phyloP scores from a whole-genome alignment of 2,329 filamentous ascomycete genomes.

The Colletotrichum australisinense region DNA sequence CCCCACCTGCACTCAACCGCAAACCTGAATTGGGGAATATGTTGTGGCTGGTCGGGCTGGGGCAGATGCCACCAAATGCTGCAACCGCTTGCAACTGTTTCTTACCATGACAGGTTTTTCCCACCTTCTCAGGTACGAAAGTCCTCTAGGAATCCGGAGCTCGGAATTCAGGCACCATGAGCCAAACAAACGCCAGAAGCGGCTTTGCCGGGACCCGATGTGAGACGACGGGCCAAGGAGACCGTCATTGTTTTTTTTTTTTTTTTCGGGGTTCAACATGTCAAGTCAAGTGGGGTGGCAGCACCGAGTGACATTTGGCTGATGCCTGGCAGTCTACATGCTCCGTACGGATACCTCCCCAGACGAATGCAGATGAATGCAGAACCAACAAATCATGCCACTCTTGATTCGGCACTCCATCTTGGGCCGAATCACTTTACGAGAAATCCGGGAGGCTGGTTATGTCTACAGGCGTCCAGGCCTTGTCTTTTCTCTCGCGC shows the following conservation, averaged over 20 bases:
- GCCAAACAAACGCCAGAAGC: slow-evolving; percentile 24
- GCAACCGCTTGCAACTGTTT: neutral
- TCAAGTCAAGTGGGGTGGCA: neutral
- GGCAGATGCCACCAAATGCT: neutral
- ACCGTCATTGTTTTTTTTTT: neutral
- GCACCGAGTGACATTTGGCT: neutral
- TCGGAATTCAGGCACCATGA: neutral
- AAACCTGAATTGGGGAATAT: slow-evolving; percentile 29
- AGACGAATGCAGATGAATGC: neutral
- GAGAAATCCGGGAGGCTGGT: slow-evolving; percentile 16
- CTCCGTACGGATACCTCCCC: neutral
- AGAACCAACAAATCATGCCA: neutral
- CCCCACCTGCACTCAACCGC: slow-evolving; percentile 6
- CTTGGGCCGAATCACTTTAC: neutral
- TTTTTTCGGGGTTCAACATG: neutral
- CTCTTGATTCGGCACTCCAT: neutral
- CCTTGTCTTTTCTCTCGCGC: neutral
- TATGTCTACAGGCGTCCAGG: neutral
- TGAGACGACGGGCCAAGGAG: neutral
- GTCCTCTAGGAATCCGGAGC: neutral
- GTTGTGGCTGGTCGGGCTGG: slow-evolving; percentile 33
- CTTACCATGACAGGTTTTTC: neutral
- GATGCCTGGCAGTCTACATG: neutral
- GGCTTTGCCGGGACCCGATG: neutral
- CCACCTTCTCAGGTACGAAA: neutral